These are phyloP conservation scores for Pseudoperonospora humuli DNA, from an alignment of 352 stramenopile genomes.

Conservation along the genomic window DNA sequence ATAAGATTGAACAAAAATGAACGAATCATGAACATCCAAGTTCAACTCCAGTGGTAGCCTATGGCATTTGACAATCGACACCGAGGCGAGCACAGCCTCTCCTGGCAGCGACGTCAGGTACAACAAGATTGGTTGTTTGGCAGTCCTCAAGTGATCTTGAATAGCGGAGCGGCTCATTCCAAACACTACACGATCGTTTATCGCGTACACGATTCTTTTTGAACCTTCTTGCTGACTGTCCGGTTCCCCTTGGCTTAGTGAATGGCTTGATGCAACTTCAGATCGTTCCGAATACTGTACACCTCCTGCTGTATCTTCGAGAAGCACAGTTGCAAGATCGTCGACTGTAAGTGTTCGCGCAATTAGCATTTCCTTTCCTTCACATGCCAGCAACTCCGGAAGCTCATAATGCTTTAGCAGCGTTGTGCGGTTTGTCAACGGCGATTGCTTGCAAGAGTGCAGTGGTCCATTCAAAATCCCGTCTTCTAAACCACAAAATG, in stretches of 20 bases:
- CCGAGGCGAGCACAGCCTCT: conserved; percentile 43
- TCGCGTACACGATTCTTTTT: conserved; percentile 34
- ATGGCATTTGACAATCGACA: conserved; percentile 58
- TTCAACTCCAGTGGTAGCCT: conserved; percentile 31
- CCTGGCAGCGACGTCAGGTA: conserved; percentile 40
- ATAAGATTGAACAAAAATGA: conserved; percentile 46
- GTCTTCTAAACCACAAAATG: conserved; percentile 56
- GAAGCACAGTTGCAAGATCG: conserved; percentile 18
- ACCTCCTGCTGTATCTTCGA: conserved; percentile 30
- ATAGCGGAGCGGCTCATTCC: conserved; percentile 33
- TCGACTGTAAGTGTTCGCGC: conserved; percentile 15
- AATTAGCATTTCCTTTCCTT: conserved; percentile 18
- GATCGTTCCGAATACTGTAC: conserved; percentile 26
- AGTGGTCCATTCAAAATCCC: conserved; percentile 56
- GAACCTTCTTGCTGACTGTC: conserved; percentile 2
- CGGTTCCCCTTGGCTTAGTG: conserved; percentile 1
- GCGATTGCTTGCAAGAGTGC: conserved; percentile 41
- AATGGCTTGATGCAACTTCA: not conserved
- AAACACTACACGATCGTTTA: conserved; percentile 47
- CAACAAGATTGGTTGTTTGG: conserved; percentile 29
- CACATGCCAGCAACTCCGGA: conserved; percentile 31
- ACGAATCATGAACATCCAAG: conserved; percentile 28
- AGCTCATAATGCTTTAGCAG: conserved; percentile 45
- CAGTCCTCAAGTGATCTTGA: conserved; percentile 27
- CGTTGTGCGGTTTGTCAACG: conserved; percentile 31